Conservation (phyloP, 2,329 filamentous ascomycete species). For the Lojkania enalia region DNA sequence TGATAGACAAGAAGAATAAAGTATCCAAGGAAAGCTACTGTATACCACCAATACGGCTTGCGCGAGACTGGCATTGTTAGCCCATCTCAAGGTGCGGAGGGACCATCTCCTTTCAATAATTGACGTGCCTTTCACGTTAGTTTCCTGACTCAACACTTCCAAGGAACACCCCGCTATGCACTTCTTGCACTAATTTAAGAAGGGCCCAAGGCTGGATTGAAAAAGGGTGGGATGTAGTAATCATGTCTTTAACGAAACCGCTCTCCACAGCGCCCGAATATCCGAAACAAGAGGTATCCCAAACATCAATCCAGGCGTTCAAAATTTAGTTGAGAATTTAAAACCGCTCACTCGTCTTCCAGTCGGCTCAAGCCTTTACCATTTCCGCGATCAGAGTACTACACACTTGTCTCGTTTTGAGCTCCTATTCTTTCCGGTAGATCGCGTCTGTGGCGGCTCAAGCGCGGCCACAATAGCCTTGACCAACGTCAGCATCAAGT, state of each 20-base stretch:
- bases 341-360: neutral
- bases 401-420: too few relatives aligned
- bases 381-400: too few relatives aligned
- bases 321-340: slow-evolving; percentile 36
- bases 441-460: slow-evolving; percentile 75
- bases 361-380: too few relatives aligned
- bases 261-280: slow-evolving; percentile 46
- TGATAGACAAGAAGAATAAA: too few relatives aligned
- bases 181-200: neutral
- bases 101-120: too few relatives aligned
- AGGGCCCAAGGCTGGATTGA: slow-evolving; percentile 14
- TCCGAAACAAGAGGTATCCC: slow-evolving; percentile 43
- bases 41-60: too few relatives aligned
- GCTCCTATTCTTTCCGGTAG: slow-evolving; percentile 58
- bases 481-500: slow-evolving; percentile 13
- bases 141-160: too few relatives aligned
- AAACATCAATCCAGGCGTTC: slow-evolving; percentile 41
- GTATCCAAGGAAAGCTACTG: too few relatives aligned
- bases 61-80: too few relatives aligned
- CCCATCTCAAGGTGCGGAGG: too few relatives aligned
- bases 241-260: slow-evolving; percentile 37
- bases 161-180: slow-evolving; percentile 1
- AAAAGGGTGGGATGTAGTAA: slow-evolving; percentile 20
- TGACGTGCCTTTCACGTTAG: too few relatives aligned
- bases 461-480: slow-evolving; percentile 95